Evolutionary conservation across 768 basidiomycete genomes (phyloP).

Genomic region (Panus rudis): DNA sequence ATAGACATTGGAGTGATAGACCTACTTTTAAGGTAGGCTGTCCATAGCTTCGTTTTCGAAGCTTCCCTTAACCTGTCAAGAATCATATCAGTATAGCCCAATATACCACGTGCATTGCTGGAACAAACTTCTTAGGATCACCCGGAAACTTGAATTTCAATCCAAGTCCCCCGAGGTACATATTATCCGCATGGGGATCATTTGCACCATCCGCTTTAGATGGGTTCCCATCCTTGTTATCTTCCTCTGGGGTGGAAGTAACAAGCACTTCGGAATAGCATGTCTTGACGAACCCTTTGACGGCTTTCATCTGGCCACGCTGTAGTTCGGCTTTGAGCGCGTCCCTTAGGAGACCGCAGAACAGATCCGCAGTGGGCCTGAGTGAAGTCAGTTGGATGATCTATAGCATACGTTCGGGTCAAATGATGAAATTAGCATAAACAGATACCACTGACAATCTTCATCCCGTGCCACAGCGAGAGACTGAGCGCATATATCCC

Average conservation of each 20-base stretch:
- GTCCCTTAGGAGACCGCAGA: slow-evolving; percentile 84
- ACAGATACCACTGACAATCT: slow-evolving; percentile 58
- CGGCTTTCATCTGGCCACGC: slow-evolving; percentile 86
- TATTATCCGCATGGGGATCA: slow-evolving; percentile 34
- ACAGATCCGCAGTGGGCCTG: slow-evolving; percentile 87
- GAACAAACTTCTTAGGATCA: slow-evolving; percentile 78
- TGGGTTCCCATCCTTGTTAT: slow-evolving; percentile 61
- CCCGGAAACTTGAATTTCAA: slow-evolving; percentile 86
- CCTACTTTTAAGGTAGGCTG: slow-evolving; percentile 74
- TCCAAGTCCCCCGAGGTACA: slow-evolving; percentile 74
- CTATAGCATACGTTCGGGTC: slow-evolving; percentile 28
- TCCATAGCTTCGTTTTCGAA: slow-evolving; percentile 95
- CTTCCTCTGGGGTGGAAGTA: slow-evolving; percentile 37
- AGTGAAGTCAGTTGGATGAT: slow-evolving; percentile 91
- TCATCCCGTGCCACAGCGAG: slow-evolving; percentile 89
- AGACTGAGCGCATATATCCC: slow-evolving; percentile 96
- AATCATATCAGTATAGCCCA: not conserved
- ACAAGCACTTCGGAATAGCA: slow-evolving; percentile 93
- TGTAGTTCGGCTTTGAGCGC: slow-evolving; percentile 86
- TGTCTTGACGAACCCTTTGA: slow-evolving; percentile 86
- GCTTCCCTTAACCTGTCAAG: slow-evolving; percentile 69
- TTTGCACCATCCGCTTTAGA: slow-evolving; percentile 45
- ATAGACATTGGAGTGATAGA: not conserved
- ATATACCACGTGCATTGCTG: not conserved
- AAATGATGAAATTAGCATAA: slow-evolving; percentile 1